These are phyloP conservation scores for Rugonectria rugulosa DNA, from an alignment of 2,329 filamentous ascomycete genomes.

Conservation along the genomic window DNA sequence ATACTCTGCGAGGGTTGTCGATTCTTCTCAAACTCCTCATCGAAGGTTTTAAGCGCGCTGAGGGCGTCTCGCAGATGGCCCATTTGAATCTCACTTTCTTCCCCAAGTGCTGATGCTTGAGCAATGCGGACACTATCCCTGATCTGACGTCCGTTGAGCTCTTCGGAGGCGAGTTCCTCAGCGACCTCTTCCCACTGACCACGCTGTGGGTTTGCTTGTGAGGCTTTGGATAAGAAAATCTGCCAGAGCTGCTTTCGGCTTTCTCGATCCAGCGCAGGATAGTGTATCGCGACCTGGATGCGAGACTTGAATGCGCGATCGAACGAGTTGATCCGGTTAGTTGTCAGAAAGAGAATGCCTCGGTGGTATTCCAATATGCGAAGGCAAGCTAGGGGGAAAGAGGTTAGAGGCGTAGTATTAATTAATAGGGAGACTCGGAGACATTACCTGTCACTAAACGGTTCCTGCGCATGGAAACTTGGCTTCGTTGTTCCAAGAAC, in stretches of 20 bases:
- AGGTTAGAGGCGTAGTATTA: too few relatives aligned
- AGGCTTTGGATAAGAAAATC: neutral
- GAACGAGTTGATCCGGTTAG: neutral
- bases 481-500: neutral
- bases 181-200: neutral
- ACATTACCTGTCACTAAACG: neutral
- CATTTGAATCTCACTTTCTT: too few relatives aligned
- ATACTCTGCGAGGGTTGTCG: too few relatives aligned
- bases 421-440: too few relatives aligned
- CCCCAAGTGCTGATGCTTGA: too few relatives aligned
- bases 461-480: neutral
- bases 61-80: too few relatives aligned
- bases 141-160: neutral
- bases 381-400: too few relatives aligned
- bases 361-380: neutral
- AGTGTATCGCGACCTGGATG: neutral
- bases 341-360: neutral
- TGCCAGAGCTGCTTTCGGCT: neutral
- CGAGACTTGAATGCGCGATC: neutral
- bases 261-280: neutral
- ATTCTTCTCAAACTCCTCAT: too few relatives aligned
- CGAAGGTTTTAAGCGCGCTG: too few relatives aligned
- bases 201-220: too few relatives aligned
- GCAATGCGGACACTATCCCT: too few relatives aligned
- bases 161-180: too few relatives aligned